Evolutionary conservation across 2,329 filamentous ascomycete genomes (phyloP).

Genomic region (Calonectria montana): DNA sequence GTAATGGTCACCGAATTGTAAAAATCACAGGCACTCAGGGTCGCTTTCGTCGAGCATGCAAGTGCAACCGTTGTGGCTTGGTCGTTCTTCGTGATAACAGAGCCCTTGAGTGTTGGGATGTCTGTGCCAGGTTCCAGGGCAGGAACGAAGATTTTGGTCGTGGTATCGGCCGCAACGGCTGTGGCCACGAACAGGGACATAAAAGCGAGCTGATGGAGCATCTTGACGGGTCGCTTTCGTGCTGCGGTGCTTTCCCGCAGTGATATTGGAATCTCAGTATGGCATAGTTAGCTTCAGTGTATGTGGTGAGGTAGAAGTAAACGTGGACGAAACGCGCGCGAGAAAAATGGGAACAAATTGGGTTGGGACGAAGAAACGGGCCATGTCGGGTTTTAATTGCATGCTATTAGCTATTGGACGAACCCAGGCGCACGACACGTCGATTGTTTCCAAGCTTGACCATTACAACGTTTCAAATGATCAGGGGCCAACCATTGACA

Average conservation of each 20-base stretch:
- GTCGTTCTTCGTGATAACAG: background rate
- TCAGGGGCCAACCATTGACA: background rate
- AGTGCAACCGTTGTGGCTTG: background rate
- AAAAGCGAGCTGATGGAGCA: background rate
- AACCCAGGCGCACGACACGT: background rate
- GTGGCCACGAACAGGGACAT: background rate
- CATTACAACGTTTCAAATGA: background rate
- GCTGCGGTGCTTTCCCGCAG: too few species aligned
- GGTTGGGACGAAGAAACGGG: too few species aligned
- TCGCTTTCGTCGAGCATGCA: background rate
- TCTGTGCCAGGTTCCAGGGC: background rate
- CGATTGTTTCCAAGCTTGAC: background rate
- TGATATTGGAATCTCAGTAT: too few species aligned
- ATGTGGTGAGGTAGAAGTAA: too few species aligned
- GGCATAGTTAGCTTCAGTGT: too few species aligned
- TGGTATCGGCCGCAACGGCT: background rate
- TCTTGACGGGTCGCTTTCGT: background rate
- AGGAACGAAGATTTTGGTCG: background rate
- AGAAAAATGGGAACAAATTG: too few species aligned
- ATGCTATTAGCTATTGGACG: background rate
- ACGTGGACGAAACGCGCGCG: too few species aligned
- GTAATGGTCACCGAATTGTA: background rate
- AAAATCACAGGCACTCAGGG: background rate
- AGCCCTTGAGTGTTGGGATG: background rate
- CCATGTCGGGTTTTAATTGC: too few species aligned